Evolutionary conservation across 805 yeast species (phyloP).

Genomic region (Metschnikowia hibisci): DNA sequence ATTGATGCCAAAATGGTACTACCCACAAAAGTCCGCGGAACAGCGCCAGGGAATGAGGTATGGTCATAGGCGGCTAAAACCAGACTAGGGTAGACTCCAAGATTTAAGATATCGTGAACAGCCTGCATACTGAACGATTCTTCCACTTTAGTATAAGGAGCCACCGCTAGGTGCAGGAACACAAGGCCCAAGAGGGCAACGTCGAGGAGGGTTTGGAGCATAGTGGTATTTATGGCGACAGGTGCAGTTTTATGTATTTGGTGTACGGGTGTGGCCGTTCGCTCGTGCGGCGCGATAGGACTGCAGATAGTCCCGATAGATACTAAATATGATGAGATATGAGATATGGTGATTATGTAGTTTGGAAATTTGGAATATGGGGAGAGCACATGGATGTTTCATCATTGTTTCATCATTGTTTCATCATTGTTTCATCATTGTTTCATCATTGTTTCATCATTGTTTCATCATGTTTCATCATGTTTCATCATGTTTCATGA

Average conservation of each 20-base stretch:
- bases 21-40: constrained; percentile 82
- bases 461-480: no score
- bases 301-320: no score
- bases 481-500: no score
- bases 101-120: constrained; percentile 68
- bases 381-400: no score
- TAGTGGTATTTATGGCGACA: no score
- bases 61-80: constrained; percentile 62
- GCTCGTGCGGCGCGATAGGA: constrained; percentile 3
- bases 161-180: constrained; percentile 44
- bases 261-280: neutral
- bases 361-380: no score
- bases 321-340: no score
- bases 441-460: no score
- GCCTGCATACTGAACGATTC: constrained; percentile 93
- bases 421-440: no score
- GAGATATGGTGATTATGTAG: no score
- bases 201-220: constrained; percentile 14
- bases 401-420: no score
- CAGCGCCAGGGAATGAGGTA: constrained; percentile 76
- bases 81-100: constrained; percentile 45
- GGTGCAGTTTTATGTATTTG: no score
- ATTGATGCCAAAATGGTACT: constrained; percentile 50
- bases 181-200: constrained; percentile 43
- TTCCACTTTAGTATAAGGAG: constrained; percentile 91